Percentiles rank a stretch among this genome's conserved stretches.
phyloP scores from a whole-genome alignment of 1,139 yeast species.

The Candida glucosophila region DNA sequence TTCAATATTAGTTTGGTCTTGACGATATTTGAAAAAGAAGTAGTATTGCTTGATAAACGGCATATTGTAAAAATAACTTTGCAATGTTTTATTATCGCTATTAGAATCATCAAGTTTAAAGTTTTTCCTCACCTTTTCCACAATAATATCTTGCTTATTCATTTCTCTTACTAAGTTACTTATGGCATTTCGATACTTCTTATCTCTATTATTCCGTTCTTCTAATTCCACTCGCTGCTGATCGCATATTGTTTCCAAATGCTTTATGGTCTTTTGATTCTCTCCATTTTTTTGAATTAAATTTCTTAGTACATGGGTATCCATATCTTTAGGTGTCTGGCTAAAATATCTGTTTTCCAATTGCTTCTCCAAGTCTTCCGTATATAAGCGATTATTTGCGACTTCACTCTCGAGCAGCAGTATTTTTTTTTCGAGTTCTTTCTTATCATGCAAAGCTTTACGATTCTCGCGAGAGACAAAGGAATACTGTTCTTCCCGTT shows the following conservation, averaged over 20 bases:
- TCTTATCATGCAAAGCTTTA: constrained; percentile 5
- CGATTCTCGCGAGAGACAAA: constrained; percentile 7
- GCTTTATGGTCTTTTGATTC: constrained; percentile 14
- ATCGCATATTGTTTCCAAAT: constrained; percentile 15
- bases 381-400: constrained; percentile 10
- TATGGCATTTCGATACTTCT: constrained; percentile 8
- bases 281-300: constrained; percentile 9
- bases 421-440: constrained; percentile 7
- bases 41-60: constrained; percentile 28
- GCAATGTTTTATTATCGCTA: constrained; percentile 5
- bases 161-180: constrained; percentile 11
- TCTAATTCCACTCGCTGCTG: constrained; percentile 15
- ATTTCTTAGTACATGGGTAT: constrained; percentile 3
- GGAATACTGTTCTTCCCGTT: constrained; percentile 7
- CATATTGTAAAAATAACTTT: constrained; percentile 14
- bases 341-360: constrained; percentile 3
- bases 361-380: constrained; percentile 13
- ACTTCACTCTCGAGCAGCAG: constrained; percentile 13
- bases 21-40: constrained; percentile 17
- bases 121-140: constrained; percentile 13
- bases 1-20: constrained; percentile 15
- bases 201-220: constrained; percentile 10
- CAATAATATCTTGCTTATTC: constrained; percentile 15
- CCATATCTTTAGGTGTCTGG: too few relatives aligned
- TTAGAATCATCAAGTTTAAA: constrained; percentile 9